Percentiles rank a stretch among this genome's conserved stretches.
These are phyloP conservation scores for Diaporthe humulicola DNA, from an alignment of 2,329 filamentous ascomycete species.

Conservation along the genomic window DNA sequence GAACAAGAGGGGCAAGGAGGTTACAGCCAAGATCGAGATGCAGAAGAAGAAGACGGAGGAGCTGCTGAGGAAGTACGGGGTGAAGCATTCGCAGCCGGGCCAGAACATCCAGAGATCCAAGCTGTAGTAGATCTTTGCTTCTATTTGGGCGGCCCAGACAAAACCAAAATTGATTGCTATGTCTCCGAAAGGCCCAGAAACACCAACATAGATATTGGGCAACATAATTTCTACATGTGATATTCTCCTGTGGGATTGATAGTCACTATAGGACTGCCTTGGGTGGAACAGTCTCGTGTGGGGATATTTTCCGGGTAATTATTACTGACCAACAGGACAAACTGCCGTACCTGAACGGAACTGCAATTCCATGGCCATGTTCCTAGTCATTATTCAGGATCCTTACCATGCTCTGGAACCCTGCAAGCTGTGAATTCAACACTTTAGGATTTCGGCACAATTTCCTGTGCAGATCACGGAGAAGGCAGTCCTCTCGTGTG, in stretches of 20 bases:
- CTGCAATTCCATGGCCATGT: not conserved
- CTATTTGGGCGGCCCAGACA: not conserved
- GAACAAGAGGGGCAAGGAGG: constrained; percentile 76
- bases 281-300: not conserved
- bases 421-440: not conserved
- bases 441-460: not conserved
- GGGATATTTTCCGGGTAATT: not conserved
- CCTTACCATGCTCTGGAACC: not conserved
- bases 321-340: not conserved
- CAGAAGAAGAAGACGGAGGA: constrained; percentile 76
- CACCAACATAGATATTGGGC: not conserved
- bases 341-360: not conserved
- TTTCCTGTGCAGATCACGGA: not conserved
- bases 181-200: no score
- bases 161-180: not conserved
- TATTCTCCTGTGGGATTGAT: not conserved
- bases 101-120: constrained; percentile 63
- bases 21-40: constrained; percentile 71
- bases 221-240: not conserved
- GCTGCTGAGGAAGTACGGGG: constrained; percentile 72
- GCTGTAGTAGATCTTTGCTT: constrained; percentile 55
- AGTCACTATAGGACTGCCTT: not conserved
- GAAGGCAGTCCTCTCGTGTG: not conserved
- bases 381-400: not conserved
- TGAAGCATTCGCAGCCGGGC: constrained; percentile 62